Conservation (phyloP, 179 eudicot species). For the Silene noctiflora region DNA sequence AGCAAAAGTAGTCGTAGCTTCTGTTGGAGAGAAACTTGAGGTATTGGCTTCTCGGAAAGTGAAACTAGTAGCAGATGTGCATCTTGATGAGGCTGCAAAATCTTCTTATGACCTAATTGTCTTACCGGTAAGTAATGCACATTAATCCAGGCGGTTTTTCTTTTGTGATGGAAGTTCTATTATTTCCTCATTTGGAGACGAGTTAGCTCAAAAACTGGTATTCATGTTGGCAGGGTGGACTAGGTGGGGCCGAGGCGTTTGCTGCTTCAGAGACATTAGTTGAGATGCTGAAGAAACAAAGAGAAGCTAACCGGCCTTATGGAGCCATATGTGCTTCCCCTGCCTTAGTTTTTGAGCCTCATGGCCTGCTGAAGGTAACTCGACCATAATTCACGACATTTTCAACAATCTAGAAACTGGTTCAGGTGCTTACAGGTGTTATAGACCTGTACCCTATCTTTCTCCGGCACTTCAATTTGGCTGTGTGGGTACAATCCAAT, state of each 20-base stretch:
- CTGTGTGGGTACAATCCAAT: too few species aligned
- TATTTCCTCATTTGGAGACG: background rate
- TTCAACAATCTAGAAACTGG: background rate
- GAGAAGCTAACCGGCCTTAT: constrained; percentile 65
- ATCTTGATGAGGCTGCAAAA: constrained; percentile 68
- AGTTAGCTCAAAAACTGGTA: background rate
- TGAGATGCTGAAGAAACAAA: constrained; percentile 77
- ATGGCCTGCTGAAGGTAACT: constrained; percentile 87
- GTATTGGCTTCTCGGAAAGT: constrained; percentile 81
- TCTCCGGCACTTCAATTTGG: too few species aligned
- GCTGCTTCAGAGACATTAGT: constrained; percentile 71
- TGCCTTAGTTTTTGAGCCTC: constrained; percentile 83
- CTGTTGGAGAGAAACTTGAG: constrained; percentile 69
- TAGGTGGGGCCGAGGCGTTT: constrained; percentile 91
- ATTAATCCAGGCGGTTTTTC: background rate
- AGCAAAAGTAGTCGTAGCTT: constrained; percentile 86
- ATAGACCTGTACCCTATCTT: too few species aligned
- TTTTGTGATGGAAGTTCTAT: background rate
- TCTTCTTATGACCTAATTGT: constrained; percentile 75
- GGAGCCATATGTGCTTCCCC: constrained; percentile 99
- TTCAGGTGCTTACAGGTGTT: too few species aligned
- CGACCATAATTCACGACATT: background rate
- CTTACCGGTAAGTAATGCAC: constrained; percentile 64
- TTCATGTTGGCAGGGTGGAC: constrained; percentile 66
- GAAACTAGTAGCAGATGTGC: constrained; percentile 79